Conservation (phyloP, 2,329 filamentous ascomycete species). For the Hirsutella minnesotensis region DNA sequence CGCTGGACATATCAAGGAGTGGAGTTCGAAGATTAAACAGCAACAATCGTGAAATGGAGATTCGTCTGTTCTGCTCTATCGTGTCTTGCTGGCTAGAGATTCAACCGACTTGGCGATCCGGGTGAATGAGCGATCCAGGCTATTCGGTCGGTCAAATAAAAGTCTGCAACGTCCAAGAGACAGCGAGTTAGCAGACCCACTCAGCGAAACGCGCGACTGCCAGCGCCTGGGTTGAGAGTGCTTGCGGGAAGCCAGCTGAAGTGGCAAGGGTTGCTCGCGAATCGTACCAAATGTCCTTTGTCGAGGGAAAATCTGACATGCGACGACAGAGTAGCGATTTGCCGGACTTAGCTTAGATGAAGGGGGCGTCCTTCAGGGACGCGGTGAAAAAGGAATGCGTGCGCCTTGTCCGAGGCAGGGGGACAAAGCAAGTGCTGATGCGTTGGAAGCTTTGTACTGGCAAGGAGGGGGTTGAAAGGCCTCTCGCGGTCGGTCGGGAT, state of each 20-base stretch:
- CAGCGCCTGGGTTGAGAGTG: not conserved
- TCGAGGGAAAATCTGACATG: not conserved
- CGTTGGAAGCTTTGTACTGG: not conserved
- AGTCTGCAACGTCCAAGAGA: not conserved
- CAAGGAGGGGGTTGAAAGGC: not conserved
- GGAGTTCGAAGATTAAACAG: too few species aligned
- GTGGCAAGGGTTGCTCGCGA: not conserved
- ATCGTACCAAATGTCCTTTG: not conserved
- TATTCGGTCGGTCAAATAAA: not conserved
- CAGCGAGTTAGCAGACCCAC: not conserved
- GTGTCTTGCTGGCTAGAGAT: too few species aligned
- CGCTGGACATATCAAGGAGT: constrained; percentile 7
- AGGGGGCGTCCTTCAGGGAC: not conserved
- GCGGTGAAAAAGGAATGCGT: too few species aligned
- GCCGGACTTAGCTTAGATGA: not conserved
- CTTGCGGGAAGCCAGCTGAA: not conserved
- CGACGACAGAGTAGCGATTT: not conserved
- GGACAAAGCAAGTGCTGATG: not conserved
- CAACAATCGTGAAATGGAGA: too few species aligned
- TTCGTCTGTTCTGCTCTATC: too few species aligned
- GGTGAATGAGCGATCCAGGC: too few species aligned
- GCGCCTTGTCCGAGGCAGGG: not conserved
- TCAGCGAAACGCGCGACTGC: too few species aligned
- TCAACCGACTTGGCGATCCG: too few species aligned
- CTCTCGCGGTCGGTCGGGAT: too few species aligned